These are phyloP conservation scores for Urostyla sp. DNA, from an alignment of 73 alveolate genomes.

Conservation along the genomic window DNA sequence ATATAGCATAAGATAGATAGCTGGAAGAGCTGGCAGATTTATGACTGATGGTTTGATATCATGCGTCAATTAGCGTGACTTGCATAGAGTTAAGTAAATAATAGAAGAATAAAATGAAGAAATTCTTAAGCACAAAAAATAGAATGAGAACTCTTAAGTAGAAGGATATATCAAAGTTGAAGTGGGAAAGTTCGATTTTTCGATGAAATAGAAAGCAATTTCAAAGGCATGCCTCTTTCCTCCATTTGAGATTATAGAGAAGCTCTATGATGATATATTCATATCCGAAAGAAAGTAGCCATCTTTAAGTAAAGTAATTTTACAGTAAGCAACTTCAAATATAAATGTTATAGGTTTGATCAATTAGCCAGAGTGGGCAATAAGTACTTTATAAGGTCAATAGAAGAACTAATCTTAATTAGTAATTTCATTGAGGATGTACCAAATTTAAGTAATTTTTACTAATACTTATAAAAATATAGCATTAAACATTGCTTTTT, in stretches of 20 bases:
- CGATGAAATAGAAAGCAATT: constrained; percentile 27
- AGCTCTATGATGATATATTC: constrained; percentile 44
- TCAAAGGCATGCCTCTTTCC: constrained; percentile 74
- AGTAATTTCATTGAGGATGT: constrained; percentile 56
- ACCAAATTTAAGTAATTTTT: constrained; percentile 6
- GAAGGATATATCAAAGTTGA: not conserved
- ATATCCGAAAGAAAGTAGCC: constrained; percentile 14
- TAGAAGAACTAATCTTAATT: constrained; percentile 24
- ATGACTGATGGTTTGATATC: constrained; percentile 77
- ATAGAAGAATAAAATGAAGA: not conserved
- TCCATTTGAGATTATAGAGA: constrained; percentile 42
- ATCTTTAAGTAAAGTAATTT: constrained; percentile 43
- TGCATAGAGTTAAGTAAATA: constrained; percentile 13
- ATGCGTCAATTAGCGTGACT: not conserved
- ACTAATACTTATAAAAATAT: constrained; percentile 13
- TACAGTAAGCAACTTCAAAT: too few relatives aligned
- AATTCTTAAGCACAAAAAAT: constrained; percentile 15
- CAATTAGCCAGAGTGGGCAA: constrained; percentile 39
- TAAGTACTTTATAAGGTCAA: constrained; percentile 49
- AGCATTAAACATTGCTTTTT: not conserved
- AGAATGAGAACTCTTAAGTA: too few relatives aligned
- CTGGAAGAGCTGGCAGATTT: constrained; percentile 89
- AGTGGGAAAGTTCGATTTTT: not conserved
- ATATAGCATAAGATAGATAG: constrained; percentile 60
- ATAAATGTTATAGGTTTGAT: constrained; percentile 46